Conservation (phyloP, 2,329 filamentous ascomycete genomes). For the Pezicula radicicola region DNA sequence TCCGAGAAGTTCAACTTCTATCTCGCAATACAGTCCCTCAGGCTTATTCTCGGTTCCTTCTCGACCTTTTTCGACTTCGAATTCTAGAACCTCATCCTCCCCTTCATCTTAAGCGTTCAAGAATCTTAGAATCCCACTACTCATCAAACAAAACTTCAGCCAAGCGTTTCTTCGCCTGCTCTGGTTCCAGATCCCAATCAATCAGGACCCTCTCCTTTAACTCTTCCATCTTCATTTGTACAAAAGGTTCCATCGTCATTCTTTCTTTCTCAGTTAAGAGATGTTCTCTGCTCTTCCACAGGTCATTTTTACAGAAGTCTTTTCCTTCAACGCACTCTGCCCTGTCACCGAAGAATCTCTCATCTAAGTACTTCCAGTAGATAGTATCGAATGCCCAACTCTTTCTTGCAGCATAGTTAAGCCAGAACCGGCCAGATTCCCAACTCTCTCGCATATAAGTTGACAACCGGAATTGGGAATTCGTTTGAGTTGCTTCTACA, state of each 20-base stretch:
- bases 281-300: conserved; percentile 27
- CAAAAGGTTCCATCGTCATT: conserved; percentile 26
- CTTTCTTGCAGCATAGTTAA: conserved; percentile 34
- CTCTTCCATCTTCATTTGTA: conserved; percentile 29
- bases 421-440: conserved; percentile 30
- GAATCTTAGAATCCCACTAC: too few relatives aligned
- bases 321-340: not conserved
- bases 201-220: conserved; percentile 6
- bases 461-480: conserved; percentile 13
- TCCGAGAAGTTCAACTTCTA: too few relatives aligned
- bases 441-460: conserved; percentile 34
- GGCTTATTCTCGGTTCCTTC: too few relatives aligned
- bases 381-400: conserved; percentile 36
- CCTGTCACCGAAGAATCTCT: conserved; percentile 30
- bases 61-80: too few relatives aligned
- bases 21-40: too few relatives aligned
- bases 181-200: conserved; percentile 6
- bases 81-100: too few relatives aligned
- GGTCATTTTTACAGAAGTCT: conserved; percentile 7
- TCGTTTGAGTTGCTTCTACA: not conserved
- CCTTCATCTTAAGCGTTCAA: too few relatives aligned
- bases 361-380: conserved; percentile 35
- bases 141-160: conserved; percentile 3
- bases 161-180: not conserved
- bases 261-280: conserved; percentile 24